Evolutionary conservation across 805 yeast genomes (phyloP), one percentile per base, ranked within the genome.

Genomic region (Komagataella phaffii): DNA sequence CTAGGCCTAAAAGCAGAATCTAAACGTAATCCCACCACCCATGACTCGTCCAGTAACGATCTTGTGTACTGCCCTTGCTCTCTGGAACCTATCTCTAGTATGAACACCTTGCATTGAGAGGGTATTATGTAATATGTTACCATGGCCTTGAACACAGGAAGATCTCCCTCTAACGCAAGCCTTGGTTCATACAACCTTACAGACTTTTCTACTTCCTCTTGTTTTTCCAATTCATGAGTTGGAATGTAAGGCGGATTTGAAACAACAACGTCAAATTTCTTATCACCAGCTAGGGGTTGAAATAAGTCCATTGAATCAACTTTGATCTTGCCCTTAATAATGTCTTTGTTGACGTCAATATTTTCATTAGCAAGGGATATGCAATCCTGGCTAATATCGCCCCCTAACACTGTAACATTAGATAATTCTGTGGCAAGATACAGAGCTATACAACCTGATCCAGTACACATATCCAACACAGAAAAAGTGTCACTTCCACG

Each of bases 191-290:
- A 83, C 10, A 64, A 45, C 45, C 75, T 67, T 0, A 91, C 98
- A 0, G 96, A 84, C 47, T 59, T 61, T 52, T 80, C 85, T 0
- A 81, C 77, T 3, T 79, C 80, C 44, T 64, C 61, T 7, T 48
- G 53, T 3, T 64, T 58, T 7, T 54, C 54, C 58, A 75, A 75
- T 49, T 81, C 80, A 0, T 55, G 48, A 2, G 30, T 6, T 0
- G 87, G 79, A 5, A 90, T 82, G 61, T 91, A 91, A 0, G 99
- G 99, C 0, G 99, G 99, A 58, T 91, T 91, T n/a, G 96, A 79
- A 0, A 83, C 75, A 0, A 93, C 61, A 2, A 91, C 51, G 53
- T 83, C 85, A 17, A 70, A 61, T 1, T 46, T 30, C 4, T 17
- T 45, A 24, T 43, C 45, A 48, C 14, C 17, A 5, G 30, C 18